phyloP scores from a whole-genome alignment of 139 green algal genomes.

The Volvox africanus region DNA sequence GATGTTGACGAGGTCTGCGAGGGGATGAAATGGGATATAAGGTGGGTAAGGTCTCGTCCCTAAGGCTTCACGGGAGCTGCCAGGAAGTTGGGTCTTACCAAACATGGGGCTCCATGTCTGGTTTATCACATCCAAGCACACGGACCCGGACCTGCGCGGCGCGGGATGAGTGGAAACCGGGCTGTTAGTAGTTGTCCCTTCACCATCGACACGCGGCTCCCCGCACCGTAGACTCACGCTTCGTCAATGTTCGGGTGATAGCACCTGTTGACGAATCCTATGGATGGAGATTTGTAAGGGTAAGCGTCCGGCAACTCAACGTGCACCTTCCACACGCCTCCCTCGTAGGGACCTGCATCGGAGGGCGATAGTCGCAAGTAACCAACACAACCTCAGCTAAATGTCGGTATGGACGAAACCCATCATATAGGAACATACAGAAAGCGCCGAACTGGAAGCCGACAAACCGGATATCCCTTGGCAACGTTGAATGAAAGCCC shows the following conservation, averaged over 20 bases:
- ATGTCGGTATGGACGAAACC: no score
- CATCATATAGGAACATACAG: no score
- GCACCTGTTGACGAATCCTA: constrained; percentile 98
- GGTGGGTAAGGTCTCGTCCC: no score
- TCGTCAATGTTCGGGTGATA: constrained; percentile 98
- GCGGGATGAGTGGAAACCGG: background rate
- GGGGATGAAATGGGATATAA: background rate
- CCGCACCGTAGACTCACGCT: constrained; percentile 60
- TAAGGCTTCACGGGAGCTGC: no score
- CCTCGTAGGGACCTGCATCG: constrained; percentile 91
- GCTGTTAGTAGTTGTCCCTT: background rate
- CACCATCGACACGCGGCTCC: background rate
- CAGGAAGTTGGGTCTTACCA: constrained; percentile 49
- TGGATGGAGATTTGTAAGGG: constrained; percentile 86
- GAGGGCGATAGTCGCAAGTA: background rate
- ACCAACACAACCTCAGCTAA: background rate
- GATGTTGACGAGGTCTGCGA: constrained; percentile 97
- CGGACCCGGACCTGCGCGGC: constrained; percentile 85
- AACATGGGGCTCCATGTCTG: constrained; percentile 99
- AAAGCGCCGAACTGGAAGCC: background rate
- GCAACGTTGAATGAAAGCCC: background rate
- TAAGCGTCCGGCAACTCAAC: constrained; percentile 96
- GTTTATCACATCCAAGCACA: constrained; percentile 99
- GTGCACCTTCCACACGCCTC: constrained; percentile 94
- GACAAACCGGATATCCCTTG: background rate